Percentiles rank a stretch among this genome's conserved stretches.
phyloP scores from a whole-genome alignment of 202 grass and related monocot species.

The Digitaria exilis region DNA sequence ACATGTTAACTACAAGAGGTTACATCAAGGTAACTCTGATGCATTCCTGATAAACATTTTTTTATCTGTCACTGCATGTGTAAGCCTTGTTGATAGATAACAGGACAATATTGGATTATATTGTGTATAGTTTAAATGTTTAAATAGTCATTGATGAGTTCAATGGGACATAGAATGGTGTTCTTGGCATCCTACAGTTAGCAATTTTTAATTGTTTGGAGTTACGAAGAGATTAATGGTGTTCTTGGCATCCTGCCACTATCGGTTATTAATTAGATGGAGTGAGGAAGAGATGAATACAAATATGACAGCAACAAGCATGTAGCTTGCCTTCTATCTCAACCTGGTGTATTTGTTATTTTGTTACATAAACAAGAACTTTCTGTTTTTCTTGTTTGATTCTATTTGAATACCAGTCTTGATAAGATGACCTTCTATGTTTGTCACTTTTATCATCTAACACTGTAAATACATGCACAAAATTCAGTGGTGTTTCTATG shows the following conservation, averaged over 20 bases:
- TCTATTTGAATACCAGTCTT: constrained; percentile 29
- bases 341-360: not conserved
- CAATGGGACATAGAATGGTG: constrained; percentile 13
- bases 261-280: not conserved
- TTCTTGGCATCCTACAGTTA: constrained; percentile 6
- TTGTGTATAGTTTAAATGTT: not conserved
- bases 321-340: not conserved
- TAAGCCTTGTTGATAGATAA: not conserved
- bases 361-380: constrained; percentile 11
- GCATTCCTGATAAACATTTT: constrained; percentile 19
- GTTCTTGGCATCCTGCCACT: constrained; percentile 3
- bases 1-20: constrained; percentile 53
- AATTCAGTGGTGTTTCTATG: constrained; percentile 11
- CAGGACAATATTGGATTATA: not conserved
- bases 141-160: constrained; percentile 1
- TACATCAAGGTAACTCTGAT: constrained; percentile 76
- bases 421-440: constrained; percentile 13
- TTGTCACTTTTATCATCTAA: not conserved
- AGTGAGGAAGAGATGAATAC: constrained; percentile 5
- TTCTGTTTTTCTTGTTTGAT: constrained; percentile 20
- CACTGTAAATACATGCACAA: not conserved
- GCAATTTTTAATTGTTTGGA: not conserved
- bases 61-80: constrained; percentile 11
- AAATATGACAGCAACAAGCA: not conserved
- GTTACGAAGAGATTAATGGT: constrained; percentile 2